Base-by-base conservation (phyloP, 2,329 filamentous ascomycete genomes). In the Aspergillus latus region DNA sequence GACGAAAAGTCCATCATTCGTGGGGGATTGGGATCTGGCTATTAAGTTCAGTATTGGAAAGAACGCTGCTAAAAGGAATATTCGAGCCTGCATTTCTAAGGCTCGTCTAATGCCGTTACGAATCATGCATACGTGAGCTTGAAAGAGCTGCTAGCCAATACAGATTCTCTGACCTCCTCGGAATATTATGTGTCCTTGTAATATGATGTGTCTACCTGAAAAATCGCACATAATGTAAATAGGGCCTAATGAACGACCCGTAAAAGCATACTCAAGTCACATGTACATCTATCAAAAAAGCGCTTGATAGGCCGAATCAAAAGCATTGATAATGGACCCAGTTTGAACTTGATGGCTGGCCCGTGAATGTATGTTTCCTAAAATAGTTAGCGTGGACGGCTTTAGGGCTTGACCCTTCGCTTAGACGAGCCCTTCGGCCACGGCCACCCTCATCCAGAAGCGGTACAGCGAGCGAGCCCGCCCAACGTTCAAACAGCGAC, bases 1-100 rank as follows among this genome's bases (percentile, higher is more conserved):
- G 60, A 66, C 65, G 65, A 59, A 54, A 51, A 34, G 61, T 61
- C 71, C 82, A 79, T 81, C 87, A 82, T 87, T 85, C 78, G 85
- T 88, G 79, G 87, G 88, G 78, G 87, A 75, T 60, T 66, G 69
- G 64, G 58, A 59, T 70, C 68, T 71, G 68, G 64, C 64, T 63
- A 64, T 64, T 66, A 62, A 64, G 56, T 64, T 62, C 68, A 64
- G 60, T 64, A 63, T 64, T 64, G 67, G 62, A 67, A 64, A 59
- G 56, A 59, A 59, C 62, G 60, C 66, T 62, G 57, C 63, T 66
- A 58, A 61, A 62, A 64, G 62, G 65, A 61, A 60, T 56, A 62
- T 63, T 62, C 61, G 68, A 67, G 54, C 64, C 62, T 68, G 63
- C 56, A 63, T 62, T 51, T 61, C 64, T 66, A 61, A 66, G 65